These are phyloP conservation scores for Septoria petroselini DNA, from an alignment of 2,329 filamentous ascomycete species.

Conservation along the genomic window DNA sequence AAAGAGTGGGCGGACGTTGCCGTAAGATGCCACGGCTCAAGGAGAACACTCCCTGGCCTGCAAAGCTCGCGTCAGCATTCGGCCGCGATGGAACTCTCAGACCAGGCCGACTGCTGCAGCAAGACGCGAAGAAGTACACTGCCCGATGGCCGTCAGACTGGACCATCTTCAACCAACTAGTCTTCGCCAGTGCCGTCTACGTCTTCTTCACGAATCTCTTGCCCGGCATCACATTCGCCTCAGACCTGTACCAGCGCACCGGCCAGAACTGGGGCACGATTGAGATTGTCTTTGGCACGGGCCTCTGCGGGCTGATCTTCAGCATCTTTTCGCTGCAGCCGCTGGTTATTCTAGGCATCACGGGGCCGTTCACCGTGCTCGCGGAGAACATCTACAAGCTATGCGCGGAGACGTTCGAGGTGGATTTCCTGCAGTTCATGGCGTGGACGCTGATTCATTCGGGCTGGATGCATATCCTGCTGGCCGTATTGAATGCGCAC, in stretches of 20 bases:
- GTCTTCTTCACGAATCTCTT: conserved; percentile 66
- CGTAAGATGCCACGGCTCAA: not conserved
- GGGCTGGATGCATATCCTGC: conserved; percentile 62
- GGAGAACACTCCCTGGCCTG: not conserved
- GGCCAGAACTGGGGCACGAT: conserved; percentile 64
- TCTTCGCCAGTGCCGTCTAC: conserved; percentile 62
- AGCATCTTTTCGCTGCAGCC: conserved; percentile 61
- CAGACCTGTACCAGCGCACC: conserved; percentile 61
- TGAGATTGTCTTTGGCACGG: conserved; percentile 65
- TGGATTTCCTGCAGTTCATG: conserved; percentile 65
- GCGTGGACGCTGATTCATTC: conserved; percentile 65
- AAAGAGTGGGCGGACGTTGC: not conserved
- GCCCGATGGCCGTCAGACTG: conserved; percentile 38
- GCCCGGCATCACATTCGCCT: conserved; percentile 65
- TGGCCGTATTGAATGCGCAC: conserved; percentile 65
- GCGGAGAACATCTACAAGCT: conserved; percentile 63
- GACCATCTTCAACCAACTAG: conserved; percentile 59
- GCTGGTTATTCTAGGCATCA: conserved; percentile 63
- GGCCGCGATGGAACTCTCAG: conserved; percentile 20
- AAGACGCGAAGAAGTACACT: conserved; percentile 34
- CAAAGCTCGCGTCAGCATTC: not conserved
- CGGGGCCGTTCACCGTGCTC: conserved; percentile 64
- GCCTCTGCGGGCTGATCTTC: conserved; percentile 62
- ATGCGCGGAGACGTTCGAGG: conserved; percentile 55
- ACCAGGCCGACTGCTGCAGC: conserved; percentile 36